These are phyloP conservation scores for Umbelopsis ramanniana DNA, from an alignment of 192 early-diverging fungal species.

Conservation along the genomic window DNA sequence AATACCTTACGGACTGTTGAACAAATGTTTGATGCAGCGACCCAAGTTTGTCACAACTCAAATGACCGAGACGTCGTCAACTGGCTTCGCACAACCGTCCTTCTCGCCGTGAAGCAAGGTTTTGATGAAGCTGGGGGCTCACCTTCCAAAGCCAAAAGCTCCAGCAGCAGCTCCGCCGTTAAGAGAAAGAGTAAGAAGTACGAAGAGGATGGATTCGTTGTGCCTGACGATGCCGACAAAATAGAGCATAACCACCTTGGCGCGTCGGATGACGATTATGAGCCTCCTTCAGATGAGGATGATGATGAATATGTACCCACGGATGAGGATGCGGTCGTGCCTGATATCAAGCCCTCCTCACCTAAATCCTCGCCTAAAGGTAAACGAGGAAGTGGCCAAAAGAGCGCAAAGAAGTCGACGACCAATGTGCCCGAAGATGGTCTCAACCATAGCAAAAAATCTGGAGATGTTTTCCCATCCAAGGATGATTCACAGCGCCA, in stretches of 20 bases:
- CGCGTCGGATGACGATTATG: constrained; percentile 34
- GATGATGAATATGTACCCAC: constrained; percentile 19
- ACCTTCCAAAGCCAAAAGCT: neutral
- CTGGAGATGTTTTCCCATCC: neutral
- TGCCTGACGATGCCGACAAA: neutral
- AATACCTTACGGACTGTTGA: constrained; percentile 31
- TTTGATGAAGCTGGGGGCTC: neutral
- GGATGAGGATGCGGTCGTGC: constrained; percentile 21
- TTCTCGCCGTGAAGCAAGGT: constrained; percentile 3
- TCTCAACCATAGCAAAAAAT: neutral
- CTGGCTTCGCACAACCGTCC: constrained; percentile 37
- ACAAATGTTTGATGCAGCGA: constrained; percentile 27
- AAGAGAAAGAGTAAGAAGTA: constrained; percentile 9
- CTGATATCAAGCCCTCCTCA: neutral
- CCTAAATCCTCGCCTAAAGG: neutral
- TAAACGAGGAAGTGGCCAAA: neutral
- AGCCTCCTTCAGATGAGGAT: constrained; percentile 23
- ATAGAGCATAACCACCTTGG: constrained; percentile 17
- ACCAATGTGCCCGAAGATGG: neutral
- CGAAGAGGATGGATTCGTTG: neutral
- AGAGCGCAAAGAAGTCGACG: neutral
- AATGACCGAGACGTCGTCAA: constrained; percentile 25
- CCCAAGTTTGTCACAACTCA: constrained; percentile 6
- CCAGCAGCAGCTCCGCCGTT: neutral
- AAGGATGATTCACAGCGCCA: neutral